Evolutionary conservation across 2,329 filamentous ascomycete genomes (phyloP).

Genomic region (Ilyonectria robusta): DNA sequence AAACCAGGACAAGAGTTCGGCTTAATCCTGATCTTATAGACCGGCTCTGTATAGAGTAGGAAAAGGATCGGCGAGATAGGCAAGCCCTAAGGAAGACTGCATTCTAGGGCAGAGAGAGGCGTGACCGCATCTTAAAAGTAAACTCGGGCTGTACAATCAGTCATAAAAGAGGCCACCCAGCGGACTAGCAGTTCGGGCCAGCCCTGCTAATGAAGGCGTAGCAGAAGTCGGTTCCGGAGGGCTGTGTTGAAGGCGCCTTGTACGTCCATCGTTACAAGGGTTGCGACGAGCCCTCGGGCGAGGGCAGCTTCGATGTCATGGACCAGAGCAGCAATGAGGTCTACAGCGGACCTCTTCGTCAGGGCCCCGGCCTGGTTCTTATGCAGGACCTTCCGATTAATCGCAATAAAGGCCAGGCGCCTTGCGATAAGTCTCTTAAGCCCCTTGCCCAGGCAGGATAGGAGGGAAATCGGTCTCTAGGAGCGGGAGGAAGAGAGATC

Average conservation of each 20-base stretch:
- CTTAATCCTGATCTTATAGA: not conserved
- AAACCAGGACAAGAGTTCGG: no score
- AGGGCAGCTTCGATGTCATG: slow-evolving; percentile 39
- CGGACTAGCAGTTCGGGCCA: slow-evolving; percentile 27
- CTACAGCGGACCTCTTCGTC: slow-evolving; percentile 33
- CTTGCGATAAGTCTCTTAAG: slow-evolving; percentile 44
- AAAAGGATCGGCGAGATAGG: not conserved
- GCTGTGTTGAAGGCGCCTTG: slow-evolving; percentile 38
- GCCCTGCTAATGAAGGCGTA: slow-evolving; percentile 33
- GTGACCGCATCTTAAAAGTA: slow-evolving; percentile 24
- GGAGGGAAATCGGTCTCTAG: slow-evolving; percentile 45
- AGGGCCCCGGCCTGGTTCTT: slow-evolving; percentile 42
- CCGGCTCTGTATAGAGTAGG: not conserved
- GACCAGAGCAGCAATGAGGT: slow-evolving; percentile 27
- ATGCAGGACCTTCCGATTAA: slow-evolving; percentile 38
- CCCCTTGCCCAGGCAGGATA: slow-evolving; percentile 47
- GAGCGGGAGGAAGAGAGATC: slow-evolving; percentile 34
- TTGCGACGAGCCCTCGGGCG: slow-evolving; percentile 19
- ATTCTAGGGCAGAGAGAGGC: slow-evolving; percentile 9
- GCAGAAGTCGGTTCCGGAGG: slow-evolving; percentile 34
- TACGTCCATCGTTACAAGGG: slow-evolving; percentile 35
- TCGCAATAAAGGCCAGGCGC: slow-evolving; percentile 36
- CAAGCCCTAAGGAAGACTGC: slow-evolving; percentile 11
- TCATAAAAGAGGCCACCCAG: slow-evolving; percentile 35
- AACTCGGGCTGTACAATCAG: not conserved